Conservation (phyloP, 805 yeast species). For the Ogataea ganodermae region DNA sequence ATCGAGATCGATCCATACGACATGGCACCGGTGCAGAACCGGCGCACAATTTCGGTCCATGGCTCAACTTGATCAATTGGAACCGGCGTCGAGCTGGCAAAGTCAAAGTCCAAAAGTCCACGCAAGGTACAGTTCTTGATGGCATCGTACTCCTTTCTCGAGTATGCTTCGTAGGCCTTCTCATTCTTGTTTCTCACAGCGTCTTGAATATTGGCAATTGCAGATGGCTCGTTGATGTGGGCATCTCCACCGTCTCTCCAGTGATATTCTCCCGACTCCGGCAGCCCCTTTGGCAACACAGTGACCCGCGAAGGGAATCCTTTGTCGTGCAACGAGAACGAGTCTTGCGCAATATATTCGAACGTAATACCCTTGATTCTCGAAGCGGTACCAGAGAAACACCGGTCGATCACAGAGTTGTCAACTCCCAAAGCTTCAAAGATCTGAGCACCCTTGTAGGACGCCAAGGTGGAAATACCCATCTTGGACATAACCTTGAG, state of each 20-base stretch:
- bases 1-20: slow-evolving; percentile 97
- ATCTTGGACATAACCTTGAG: slow-evolving; percentile 97
- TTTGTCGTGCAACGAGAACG: slow-evolving; percentile 88
- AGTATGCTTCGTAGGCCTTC: slow-evolving; percentile 85
- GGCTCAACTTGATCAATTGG: slow-evolving; percentile 99
- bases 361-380: slow-evolving; percentile 95
- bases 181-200: slow-evolving; percentile 98
- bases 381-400: slow-evolving; percentile 97
- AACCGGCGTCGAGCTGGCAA: slow-evolving; percentile 64
- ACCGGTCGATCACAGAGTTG: slow-evolving; percentile 90
- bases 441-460: slow-evolving; percentile 99
- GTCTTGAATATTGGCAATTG: slow-evolving; percentile 93
- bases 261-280: slow-evolving; percentile 96
- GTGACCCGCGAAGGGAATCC: slow-evolving; percentile 83
- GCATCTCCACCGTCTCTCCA: slow-evolving; percentile 99
- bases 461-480: slow-evolving; percentile 98
- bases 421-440: slow-evolving; percentile 97
- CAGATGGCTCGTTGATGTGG: slow-evolving; percentile 92
- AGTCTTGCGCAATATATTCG: slow-evolving; percentile 95
- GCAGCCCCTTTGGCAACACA: slow-evolving; percentile 69
- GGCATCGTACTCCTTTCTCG: slow-evolving; percentile 88
- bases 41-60: slow-evolving; percentile 97
- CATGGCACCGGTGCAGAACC: slow-evolving; percentile 99
- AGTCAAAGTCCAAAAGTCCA: slow-evolving; percentile 92
- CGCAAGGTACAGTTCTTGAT: slow-evolving; percentile 90